Evolutionary conservation across 2,329 filamentous ascomycete genomes (phyloP), one percentile per base, ranked within the genome.

Genomic region (Sclerotinia sclerotiorum): DNA sequence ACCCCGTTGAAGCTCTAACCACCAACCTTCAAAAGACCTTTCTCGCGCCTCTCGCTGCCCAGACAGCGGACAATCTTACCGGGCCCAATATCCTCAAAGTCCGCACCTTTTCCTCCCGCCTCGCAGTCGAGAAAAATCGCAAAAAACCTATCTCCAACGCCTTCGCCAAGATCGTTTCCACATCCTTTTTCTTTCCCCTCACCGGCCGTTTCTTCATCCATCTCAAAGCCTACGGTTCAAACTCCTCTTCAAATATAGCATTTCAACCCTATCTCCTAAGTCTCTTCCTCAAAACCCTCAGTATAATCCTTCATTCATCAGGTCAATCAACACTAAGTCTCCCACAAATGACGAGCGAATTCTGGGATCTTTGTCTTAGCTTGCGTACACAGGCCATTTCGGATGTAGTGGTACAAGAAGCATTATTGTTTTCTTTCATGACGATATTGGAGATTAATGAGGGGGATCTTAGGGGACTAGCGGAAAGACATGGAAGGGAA

Each of bases 51-150:
- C 81, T 98, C 39, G 93, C 94, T 1, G 89, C 92, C 49, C 83
- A 88, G 69, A 92, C 94, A 2, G 94, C 93, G 52, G 93, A 97
- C 76, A 84, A 89, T 29, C 83, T 88, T 8, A 90, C 90, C 0
- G 93, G 94, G 0, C 94, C 95, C 0, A 88, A 93, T 72, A 86
- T 90, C 7, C 86, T 99, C 57, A 98, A 98, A 80, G 86, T 98
- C 29, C 88, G 92, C 39, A 97, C 90, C 2, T 97, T 98, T 79
- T 94, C 90, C 15, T 92, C 91, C 0, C 88, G 91, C 24, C 88
- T 94, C 78, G 83, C 87, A 69, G 84, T 89, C 24, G 85, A 90
- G 74, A 85, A 85, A 68, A 84, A 82, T 64, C 80, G 80, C 17
- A 79, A 81, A 65, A 85, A 85, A 67, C 81, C 88, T 4, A 89